Percentiles rank a stretch among this genome's conserved stretches.
Evolutionary conservation across 2,329 filamentous ascomycete species (phyloP).

Genomic region (Bipolaris zeicola): DNA sequence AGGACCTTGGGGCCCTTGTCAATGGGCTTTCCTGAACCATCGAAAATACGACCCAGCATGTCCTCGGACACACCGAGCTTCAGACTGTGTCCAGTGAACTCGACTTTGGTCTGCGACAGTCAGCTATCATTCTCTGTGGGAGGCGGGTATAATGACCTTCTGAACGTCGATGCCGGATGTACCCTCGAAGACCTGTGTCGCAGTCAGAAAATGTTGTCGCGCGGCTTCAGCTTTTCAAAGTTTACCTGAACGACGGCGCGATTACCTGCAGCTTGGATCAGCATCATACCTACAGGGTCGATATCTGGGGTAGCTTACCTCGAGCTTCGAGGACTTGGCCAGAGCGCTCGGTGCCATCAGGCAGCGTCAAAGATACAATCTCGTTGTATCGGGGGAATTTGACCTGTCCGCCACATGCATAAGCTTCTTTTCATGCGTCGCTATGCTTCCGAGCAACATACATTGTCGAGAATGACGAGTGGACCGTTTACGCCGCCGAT

Average conservation of each 20-base stretch:
- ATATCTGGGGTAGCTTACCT: constrained; percentile 63
- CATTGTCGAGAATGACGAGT: constrained; percentile 96
- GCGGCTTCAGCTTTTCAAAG: background rate
- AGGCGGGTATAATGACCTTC: constrained; percentile 62
- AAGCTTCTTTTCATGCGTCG: constrained; percentile 22
- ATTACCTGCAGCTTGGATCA: constrained; percentile 65
- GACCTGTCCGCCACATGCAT: constrained; percentile 64
- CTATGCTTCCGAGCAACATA: constrained; percentile 54
- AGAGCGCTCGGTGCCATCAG: constrained; percentile 90
- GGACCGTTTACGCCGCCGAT: constrained; percentile 97
- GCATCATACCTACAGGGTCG: constrained; percentile 7
- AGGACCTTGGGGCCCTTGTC: constrained; percentile 99
- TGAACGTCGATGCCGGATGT: constrained; percentile 98
- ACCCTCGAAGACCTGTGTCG: constrained; percentile 86
- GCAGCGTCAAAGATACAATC: constrained; percentile 93
- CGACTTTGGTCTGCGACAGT: constrained; percentile 79
- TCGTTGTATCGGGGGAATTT: constrained; percentile 98
- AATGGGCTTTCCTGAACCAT: constrained; percentile 96
- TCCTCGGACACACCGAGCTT: constrained; percentile 99
- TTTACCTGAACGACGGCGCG: constrained; percentile 91
- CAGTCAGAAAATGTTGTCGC: constrained; percentile 27
- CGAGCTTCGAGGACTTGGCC: constrained; percentile 97
- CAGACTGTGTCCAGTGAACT: constrained; percentile 95
- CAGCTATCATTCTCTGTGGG: constrained; percentile 22
- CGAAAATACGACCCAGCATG: constrained; percentile 98